Evolutionary conservation across 768 basidiomycete genomes (phyloP).

Genomic region (Lactarius sanguifluus): DNA sequence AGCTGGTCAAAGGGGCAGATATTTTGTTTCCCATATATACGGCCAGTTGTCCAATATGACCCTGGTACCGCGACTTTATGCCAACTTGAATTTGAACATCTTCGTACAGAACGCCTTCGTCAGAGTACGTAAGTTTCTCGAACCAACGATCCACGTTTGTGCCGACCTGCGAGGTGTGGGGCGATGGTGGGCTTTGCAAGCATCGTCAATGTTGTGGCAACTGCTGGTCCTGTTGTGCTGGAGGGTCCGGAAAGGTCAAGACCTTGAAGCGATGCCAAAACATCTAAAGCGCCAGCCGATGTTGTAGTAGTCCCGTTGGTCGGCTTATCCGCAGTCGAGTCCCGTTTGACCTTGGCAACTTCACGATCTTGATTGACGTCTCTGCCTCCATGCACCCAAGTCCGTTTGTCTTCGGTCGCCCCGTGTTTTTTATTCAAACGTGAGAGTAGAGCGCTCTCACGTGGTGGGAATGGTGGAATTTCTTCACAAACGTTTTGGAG

Average conservation of each 20-base stretch:
- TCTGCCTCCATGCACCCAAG: slow-evolving; percentile 95
- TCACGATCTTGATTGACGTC: slow-evolving; percentile 84
- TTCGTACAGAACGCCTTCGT: slow-evolving; percentile 93
- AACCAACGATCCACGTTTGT: slow-evolving; percentile 89
- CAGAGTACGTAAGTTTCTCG: slow-evolving; percentile 71
- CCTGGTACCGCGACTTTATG: slow-evolving; percentile 94
- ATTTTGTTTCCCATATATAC: slow-evolving; percentile 97
- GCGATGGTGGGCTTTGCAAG: slow-evolving; percentile 20
- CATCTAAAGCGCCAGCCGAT: slow-evolving; percentile 49
- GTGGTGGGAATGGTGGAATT: slow-evolving; percentile 97
- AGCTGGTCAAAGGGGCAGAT: slow-evolving; percentile 82
- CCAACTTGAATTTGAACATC: slow-evolving; percentile 95
- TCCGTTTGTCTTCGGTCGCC: slow-evolving; percentile 93
- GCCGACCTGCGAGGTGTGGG: slow-evolving; percentile 60
- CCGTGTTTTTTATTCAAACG: slow-evolving; percentile 87
- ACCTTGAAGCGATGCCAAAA: slow-evolving; percentile 77
- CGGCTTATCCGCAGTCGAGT: slow-evolving; percentile 23
- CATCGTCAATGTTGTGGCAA: slow-evolving; percentile 12
- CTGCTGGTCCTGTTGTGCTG: slow-evolving; percentile 32
- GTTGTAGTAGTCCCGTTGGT: slow-evolving; percentile 35
- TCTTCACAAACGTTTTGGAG: slow-evolving; percentile 96
- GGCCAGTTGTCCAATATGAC: slow-evolving; percentile 89
- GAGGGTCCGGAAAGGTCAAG: slow-evolving; percentile 58
- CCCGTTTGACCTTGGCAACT: slow-evolving; percentile 44
- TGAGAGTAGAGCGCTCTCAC: slow-evolving; percentile 86